These are phyloP conservation scores for Chlamydomonas applanata DNA, from an alignment of 139 green algal species.

Conservation along the genomic window DNA sequence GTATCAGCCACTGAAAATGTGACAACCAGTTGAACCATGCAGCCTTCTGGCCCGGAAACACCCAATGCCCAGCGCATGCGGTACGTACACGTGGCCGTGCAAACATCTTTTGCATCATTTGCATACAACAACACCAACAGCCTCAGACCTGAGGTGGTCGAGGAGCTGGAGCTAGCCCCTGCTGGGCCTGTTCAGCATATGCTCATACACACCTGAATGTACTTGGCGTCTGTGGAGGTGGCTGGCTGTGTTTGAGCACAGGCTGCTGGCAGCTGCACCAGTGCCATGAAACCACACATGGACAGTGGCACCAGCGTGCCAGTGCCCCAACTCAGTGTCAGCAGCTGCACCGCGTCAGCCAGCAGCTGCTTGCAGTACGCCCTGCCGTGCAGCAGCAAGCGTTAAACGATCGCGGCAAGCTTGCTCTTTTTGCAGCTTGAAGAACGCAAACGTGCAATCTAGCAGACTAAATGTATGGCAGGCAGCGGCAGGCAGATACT, in stretches of 20 bases:
- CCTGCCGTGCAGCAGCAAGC: not conserved
- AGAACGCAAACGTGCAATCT: not conserved
- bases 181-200: too few relatives aligned
- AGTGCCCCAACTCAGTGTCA: constrained; percentile 32
- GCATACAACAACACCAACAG: not conserved
- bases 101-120: not conserved
- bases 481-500: too few relatives aligned
- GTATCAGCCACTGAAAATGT: not conserved
- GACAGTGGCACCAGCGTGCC: constrained; percentile 40
- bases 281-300: constrained; percentile 51
- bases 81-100: too few relatives aligned
- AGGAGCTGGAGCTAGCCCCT: too few relatives aligned
- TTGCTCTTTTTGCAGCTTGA: not conserved
- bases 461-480: not conserved
- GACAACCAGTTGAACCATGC: not conserved
- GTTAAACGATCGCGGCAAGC: too few relatives aligned
- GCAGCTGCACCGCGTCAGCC: constrained; percentile 32
- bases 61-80: too few relatives aligned
- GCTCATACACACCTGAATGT: constrained; percentile 60
- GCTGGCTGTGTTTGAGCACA: not conserved
- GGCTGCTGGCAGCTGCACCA: constrained; percentile 45
- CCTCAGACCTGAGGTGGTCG: too few relatives aligned
- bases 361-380: constrained; percentile 45
- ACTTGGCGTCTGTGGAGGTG: constrained; percentile 63
- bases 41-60: too few relatives aligned